Percentiles rank a stretch among this genome's conserved stretches.
Conservation (phyloP, 768 basidiomycete species). For the Exidia glandulosa region DNA sequence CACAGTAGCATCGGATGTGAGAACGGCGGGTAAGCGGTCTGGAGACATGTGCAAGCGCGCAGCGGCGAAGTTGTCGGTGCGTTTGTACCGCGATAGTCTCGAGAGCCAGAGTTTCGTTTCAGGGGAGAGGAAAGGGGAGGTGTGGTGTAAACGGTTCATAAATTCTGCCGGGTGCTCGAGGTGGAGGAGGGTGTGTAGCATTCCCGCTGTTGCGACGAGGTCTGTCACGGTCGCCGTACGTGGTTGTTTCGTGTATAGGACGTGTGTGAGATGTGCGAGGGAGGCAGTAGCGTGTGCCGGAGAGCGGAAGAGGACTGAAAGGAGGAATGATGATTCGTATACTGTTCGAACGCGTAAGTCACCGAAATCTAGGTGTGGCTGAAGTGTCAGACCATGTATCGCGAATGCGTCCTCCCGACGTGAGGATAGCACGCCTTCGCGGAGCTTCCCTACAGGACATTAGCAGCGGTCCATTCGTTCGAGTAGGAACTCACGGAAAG, state of each 20-base stretch:
- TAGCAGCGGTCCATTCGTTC: no score
- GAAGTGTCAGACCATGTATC: neutral
- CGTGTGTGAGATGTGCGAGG: neutral
- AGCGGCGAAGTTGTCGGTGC: neutral
- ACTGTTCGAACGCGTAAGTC: neutral
- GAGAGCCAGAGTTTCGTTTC: neutral
- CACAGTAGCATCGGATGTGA: neutral
- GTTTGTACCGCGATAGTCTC: neutral
- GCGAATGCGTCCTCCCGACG: constrained; percentile 1
- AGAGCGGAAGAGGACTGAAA: neutral
- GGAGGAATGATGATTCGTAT: constrained; percentile 1
- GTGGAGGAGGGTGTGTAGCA: neutral
- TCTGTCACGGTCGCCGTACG: no score
- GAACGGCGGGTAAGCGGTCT: neutral
- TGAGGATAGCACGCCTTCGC: constrained; percentile 1
- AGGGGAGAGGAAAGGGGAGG: neutral
- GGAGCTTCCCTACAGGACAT: constrained; percentile 1
- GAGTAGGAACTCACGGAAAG: neutral
- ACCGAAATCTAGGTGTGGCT: neutral
- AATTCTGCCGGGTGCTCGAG: neutral
- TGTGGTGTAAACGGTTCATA: neutral
- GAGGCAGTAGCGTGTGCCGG: neutral
- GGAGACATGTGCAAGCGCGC: neutral
- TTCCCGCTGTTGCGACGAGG: neutral
- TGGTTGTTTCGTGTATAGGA: neutral